phyloP scores from a whole-genome alignment of 2,329 filamentous ascomycete genomes.

The Trichoderma atrobrunneum region DNA sequence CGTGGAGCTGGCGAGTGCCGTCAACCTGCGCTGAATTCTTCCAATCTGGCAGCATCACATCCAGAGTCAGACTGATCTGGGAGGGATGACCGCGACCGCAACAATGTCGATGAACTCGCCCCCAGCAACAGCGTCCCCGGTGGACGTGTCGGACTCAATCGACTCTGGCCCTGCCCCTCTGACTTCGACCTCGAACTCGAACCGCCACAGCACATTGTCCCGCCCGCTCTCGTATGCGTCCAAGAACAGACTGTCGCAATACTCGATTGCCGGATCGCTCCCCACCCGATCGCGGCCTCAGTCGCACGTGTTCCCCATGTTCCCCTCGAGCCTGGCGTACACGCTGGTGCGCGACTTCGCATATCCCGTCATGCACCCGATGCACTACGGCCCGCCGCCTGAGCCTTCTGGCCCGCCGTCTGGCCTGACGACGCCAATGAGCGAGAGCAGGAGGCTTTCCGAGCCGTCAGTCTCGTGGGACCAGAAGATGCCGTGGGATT shows the following conservation, averaged over 20 bases:
- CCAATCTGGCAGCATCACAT: background rate
- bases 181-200: conserved; percentile 47
- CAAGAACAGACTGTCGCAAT: conserved; percentile 79
- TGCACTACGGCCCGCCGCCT: conserved; percentile 91
- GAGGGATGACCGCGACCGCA: conserved; percentile 41
- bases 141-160: conserved; percentile 48
- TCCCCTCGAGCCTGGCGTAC: conserved; percentile 82
- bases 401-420: conserved; percentile 69
- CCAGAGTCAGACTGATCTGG: background rate
- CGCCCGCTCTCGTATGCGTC: conserved; percentile 72
- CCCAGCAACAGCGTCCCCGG: conserved; percentile 52
- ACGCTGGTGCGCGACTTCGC: conserved; percentile 95
- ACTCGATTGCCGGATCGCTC: conserved; percentile 63
- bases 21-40: conserved; percentile 4
- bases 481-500: conserved; percentile 59
- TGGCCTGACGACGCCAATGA: conserved; percentile 78
- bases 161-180: conserved; percentile 55
- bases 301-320: conserved; percentile 79
- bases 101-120: conserved; percentile 58
- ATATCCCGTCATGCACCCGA: conserved; percentile 75
- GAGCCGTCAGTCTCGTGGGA: conserved; percentile 79
- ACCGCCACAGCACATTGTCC: conserved; percentile 59
- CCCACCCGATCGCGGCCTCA: conserved; percentile 71
- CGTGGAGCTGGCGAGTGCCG: conserved; percentile 1
- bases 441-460: conserved; percentile 76